Evolutionary conservation across 306 rosid species (phyloP).

Genomic region (Senna siamea): DNA sequence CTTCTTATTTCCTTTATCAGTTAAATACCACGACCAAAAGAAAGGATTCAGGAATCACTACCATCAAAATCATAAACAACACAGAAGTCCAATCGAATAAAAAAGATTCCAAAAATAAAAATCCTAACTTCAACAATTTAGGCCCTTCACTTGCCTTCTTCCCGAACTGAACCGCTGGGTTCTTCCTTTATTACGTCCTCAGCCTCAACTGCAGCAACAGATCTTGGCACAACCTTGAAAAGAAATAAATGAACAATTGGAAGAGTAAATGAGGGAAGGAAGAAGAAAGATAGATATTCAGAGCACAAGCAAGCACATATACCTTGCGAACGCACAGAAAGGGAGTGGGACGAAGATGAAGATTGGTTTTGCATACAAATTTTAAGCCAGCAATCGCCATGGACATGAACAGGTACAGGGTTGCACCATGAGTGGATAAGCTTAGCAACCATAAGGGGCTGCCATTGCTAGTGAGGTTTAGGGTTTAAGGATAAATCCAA

Average conservation of each 20-base stretch:
- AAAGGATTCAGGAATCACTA: no score
- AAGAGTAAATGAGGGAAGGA: background rate
- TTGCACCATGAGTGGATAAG: conserved; percentile 20
- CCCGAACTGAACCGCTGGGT: conserved; percentile 30
- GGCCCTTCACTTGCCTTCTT: conserved; percentile 52
- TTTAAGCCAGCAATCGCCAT: conserved; percentile 57
- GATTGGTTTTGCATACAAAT: conserved; percentile 39
- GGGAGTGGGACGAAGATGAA: conserved; percentile 48
- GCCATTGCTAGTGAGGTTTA: background rate
- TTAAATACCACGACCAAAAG: conserved; percentile 7
- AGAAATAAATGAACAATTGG: background rate
- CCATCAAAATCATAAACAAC: no score
- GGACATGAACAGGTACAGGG: conserved; percentile 30
- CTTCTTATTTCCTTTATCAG: conserved; percentile 46
- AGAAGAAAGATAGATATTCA: background rate
- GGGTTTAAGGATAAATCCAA: conserved; percentile 45
- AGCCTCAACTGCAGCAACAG: conserved; percentile 53
- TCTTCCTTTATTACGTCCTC: conserved; percentile 26
- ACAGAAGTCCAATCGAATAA: no score
- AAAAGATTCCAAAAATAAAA: no score
- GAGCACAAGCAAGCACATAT: background rate
- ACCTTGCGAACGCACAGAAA: conserved; percentile 56
- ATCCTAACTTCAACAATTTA: conserved; percentile 8
- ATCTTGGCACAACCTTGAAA: conserved; percentile 50
- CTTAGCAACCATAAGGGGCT: background rate